Percentiles rank a stretch among this genome's conserved stretches.
Conservation (phyloP, 345 rosid species). For the Limnanthes douglasii region DNA sequence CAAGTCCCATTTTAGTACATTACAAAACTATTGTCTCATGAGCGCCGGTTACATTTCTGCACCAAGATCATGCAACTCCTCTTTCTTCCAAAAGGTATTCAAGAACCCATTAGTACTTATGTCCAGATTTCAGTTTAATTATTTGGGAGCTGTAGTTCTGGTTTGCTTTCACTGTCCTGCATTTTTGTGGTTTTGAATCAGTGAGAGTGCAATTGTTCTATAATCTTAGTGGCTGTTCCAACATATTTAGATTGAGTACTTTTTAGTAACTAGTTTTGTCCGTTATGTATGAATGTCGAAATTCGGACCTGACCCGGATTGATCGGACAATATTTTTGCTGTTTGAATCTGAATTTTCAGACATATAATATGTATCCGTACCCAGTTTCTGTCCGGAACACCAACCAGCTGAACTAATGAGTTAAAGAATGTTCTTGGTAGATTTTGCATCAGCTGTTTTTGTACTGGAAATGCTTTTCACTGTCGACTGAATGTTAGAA, state of each 20-base stretch:
- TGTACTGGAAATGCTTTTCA: neutral
- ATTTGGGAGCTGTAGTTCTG: neutral
- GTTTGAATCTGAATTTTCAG: too few relatives aligned
- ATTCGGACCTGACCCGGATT: too few relatives aligned
- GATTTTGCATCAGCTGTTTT: too few relatives aligned
- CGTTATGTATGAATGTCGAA: too few relatives aligned
- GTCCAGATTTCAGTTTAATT: neutral
- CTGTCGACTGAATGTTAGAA: slow-evolving; percentile 1
- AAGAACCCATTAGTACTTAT: neutral
- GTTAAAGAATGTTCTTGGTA: too few relatives aligned
- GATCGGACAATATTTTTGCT: too few relatives aligned
- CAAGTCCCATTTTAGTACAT: slow-evolving; percentile 9
- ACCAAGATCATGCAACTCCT: slow-evolving; percentile 12
- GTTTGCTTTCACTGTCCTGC: neutral
- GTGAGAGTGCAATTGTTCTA: neutral
- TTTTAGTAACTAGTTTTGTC: too few relatives aligned
- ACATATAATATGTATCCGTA: neutral
- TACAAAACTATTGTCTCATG: slow-evolving; percentile 3
- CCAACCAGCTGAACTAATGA: too few relatives aligned
- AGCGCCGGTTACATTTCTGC: slow-evolving; percentile 1
- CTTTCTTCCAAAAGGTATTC: slow-evolving; percentile 6
- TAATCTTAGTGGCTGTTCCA: neutral
- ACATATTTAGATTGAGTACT: too few relatives aligned
- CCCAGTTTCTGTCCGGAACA: neutral
- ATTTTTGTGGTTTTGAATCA: slow-evolving; percentile 1